phyloP scores from a whole-genome alignment of 2,329 filamentous ascomycete genomes.

The Cercospora sesami region DNA sequence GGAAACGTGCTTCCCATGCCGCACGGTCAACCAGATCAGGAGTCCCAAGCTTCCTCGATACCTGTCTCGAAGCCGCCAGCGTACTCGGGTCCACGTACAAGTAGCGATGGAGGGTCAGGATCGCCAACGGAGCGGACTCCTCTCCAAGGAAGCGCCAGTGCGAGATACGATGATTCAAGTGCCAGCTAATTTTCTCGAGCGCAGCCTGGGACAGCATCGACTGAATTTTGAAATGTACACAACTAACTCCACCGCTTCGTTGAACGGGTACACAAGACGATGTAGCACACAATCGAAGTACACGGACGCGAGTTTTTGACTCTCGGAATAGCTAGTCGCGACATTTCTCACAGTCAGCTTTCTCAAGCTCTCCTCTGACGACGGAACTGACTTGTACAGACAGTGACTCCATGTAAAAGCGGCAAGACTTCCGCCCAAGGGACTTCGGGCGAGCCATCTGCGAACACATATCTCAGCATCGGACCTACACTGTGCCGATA shows the following conservation, averaged over 20 bases:
- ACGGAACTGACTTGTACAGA: not conserved
- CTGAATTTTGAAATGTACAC: not conserved
- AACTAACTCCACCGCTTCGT: not conserved
- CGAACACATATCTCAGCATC: not conserved
- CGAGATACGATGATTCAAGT: not conserved
- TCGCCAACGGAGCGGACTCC: not conserved
- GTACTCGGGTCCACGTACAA: not conserved
- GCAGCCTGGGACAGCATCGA: not conserved
- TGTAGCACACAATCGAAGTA: not conserved
- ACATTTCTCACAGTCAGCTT: not conserved
- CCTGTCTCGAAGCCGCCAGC: conserved; percentile 1
- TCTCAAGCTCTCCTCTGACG: not conserved
- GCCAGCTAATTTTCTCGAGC: not conserved
- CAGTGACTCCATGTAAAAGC: not conserved
- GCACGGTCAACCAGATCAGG: not conserved
- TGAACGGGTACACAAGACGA: not conserved
- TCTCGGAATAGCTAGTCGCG: not conserved
- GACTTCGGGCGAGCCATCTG: not conserved
- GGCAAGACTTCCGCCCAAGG: too few species aligned
- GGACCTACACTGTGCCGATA: not conserved
- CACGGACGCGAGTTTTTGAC: not conserved
- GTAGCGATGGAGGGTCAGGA: not conserved
- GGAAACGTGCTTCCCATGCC: not conserved
- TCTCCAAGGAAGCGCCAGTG: not conserved
- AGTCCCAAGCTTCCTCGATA: not conserved